These are phyloP conservation scores for Colletotrichum sp. DNA, from an alignment of 2,329 filamentous ascomycete genomes.

Conservation along the genomic window DNA sequence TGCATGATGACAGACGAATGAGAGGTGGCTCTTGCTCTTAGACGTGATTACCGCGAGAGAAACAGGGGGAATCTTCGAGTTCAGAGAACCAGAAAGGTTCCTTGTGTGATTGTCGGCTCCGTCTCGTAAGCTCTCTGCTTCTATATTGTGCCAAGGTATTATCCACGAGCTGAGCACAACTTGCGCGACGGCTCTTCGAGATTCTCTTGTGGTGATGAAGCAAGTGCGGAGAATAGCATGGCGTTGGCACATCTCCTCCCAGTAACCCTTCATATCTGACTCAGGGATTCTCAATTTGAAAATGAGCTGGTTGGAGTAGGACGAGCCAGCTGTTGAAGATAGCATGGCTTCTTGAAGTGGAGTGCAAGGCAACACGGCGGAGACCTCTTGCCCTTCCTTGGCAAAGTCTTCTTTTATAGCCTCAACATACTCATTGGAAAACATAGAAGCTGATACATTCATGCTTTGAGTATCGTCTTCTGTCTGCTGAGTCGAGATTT, in stretches of 20 bases:
- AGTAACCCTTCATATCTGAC: conserved; percentile 59
- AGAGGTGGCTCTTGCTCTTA: conserved; percentile 41
- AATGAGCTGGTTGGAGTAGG: conserved; percentile 77
- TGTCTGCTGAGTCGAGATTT: neutral
- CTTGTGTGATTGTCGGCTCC: conserved; percentile 45
- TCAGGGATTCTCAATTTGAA: conserved; percentile 63
- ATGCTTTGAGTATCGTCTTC: neutral
- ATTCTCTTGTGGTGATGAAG: conserved; percentile 70
- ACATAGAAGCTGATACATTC: neutral
- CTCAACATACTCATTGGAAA: neutral
- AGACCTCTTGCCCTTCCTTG: conserved; percentile 39
- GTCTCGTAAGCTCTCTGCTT: conserved; percentile 34
- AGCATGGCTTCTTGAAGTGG: conserved; percentile 91
- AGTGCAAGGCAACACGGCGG: conserved; percentile 77
- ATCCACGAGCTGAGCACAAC: conserved; percentile 62
- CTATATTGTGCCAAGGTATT: conserved; percentile 45
- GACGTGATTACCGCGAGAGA: conserved; percentile 47
- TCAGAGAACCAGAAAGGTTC: conserved; percentile 42
- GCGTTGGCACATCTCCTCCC: conserved; percentile 65
- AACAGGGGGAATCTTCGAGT: conserved; percentile 50
- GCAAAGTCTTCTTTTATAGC: conserved; percentile 28
- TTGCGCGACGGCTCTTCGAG: conserved; percentile 71
- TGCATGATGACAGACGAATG: conserved; percentile 74
- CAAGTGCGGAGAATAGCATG: conserved; percentile 81
- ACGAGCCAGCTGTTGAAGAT: conserved; percentile 54